Evolutionary conservation across 1,284 basidiomycete species (phyloP), one percentile per base, ranked within the genome.

Genomic region (Cutaneotrichosporon dermatis): DNA sequence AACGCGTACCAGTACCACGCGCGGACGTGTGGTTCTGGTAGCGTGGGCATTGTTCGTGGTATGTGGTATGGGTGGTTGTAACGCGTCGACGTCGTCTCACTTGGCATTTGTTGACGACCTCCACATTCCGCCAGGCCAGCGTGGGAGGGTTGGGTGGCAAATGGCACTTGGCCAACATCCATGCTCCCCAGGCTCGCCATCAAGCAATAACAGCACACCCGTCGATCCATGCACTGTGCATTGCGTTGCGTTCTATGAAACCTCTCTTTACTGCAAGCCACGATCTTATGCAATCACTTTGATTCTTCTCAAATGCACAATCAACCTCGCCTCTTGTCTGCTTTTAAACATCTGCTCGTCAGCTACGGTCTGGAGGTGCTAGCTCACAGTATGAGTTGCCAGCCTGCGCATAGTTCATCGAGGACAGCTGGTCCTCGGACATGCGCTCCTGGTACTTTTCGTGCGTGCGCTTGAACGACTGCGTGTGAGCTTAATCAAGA

Each of bases 361-460:
- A 51, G 39, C n/a, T n/a, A n/a, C n/a, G n/a, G n/a, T n/a, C n/a
- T n/a, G n/a, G n/a, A n/a, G n/a, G n/a, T n/a, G n/a, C n/a, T n/a
- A n/a, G n/a, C n/a, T 74, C 74, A 90, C 90, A 94, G 71, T 95
- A 95, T 1, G 89, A 92, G 43, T 90, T 92, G 34, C 92, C 92
- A 25, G 91, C 89, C 48, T 94, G 81, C 83, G 94, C 90, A 48
- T 89, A 89, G 45, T 90, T 90, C 68, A 96, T 82, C 66, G 86
- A 88, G 71, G 89, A 87, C 45, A 93, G 76, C 73, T 95, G 92
- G 71, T 95, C 92, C 74, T 94, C 90, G 67, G 89, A 85, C 77
- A 99, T 98, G 61, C 85, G 84, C 63, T 86, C 83, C 76, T 94
- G 89, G 76, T 98, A 94, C 60, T 78, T 79, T 43, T 74, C 72